Base-by-base conservation (phyloP, 2,329 filamentous ascomycete genomes). In the Aureobasidium sp. region DNA sequence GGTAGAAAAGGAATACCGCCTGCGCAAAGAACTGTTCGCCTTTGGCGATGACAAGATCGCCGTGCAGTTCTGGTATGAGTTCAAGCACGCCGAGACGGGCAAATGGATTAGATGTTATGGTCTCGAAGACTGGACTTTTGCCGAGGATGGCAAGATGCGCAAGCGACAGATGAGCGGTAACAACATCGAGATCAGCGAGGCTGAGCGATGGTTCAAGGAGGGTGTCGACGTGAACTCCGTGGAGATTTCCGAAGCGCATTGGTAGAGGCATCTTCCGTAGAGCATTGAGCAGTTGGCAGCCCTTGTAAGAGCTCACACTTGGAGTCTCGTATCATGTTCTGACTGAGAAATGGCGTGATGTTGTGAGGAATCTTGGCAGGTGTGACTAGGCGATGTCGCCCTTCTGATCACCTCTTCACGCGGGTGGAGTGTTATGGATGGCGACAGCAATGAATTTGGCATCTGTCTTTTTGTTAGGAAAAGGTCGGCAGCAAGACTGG, bases 51-150 rank as follows among this genome's bases (percentile, higher is more conserved):
- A 93, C 73, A 88, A 84, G 74, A 93, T 92, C 65, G 90, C 90
- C 1, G 91, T 95, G 27, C 90, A 96, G 70, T 95, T 94, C 72
- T 95, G 90, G 90, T 95, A 93, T 69, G 88, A 95, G 73, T 92
- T 85, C 75, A 82, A 85, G 65, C 89, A 93, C 68, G 75, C 75
- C 8, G 67, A 79, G 1, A 86, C 88, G 41, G 85, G 72, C 8
- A 78, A 90, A 72, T 96, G 90, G 90, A 92, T 88, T 81, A 81
- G 90, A n/a, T 91, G 88, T 48, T 95, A 95, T 69, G 91, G 91
- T 0, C 81, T 95, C 11, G 88, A 91, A 69, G 87, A 91, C 70
- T 90, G 87, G 88, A 90, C 87, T 0, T 90, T 90, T 73, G 85
- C 84, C 0, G 78, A 81, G 1, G 82, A 89, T 66, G 88, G 88